Evolutionary conservation across 2,329 filamentous ascomycete species (phyloP).

Genomic region (Colletotrichum sp.): DNA sequence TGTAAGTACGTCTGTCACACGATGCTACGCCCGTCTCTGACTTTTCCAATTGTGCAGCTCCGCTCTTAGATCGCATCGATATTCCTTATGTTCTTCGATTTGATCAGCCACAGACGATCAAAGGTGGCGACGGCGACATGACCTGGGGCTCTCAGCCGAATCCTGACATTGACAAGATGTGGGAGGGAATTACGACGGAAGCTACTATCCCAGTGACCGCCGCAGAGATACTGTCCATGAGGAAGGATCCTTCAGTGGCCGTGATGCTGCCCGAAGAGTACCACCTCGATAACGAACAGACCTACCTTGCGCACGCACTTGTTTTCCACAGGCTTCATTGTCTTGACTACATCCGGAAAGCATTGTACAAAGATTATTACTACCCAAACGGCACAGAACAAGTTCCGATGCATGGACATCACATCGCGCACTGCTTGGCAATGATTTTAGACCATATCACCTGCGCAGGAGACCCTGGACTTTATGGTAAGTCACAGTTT

Average conservation of each 20-base stretch:
- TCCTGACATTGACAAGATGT: constrained; percentile 2
- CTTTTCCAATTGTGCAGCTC: neutral
- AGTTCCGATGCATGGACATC: neutral
- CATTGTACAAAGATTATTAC: constrained; percentile 1
- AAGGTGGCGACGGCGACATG: neutral
- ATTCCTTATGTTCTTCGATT: neutral
- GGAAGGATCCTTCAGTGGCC: neutral
- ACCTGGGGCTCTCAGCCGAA: neutral
- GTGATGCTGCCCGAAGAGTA: neutral
- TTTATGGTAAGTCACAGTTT: neutral
- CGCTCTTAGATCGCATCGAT: neutral
- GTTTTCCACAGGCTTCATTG: constrained; percentile 4
- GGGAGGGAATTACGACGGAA: neutral
- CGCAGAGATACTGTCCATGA: neutral
- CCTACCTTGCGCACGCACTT: neutral
- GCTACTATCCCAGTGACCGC: neutral
- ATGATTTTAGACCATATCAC: constrained; percentile 1
- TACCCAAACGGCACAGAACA: constrained; percentile 1
- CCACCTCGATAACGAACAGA: neutral
- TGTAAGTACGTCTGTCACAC: neutral
- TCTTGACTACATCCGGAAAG: constrained; percentile 5
- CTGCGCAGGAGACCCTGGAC: neutral
- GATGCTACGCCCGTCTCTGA: neutral
- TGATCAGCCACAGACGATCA: neutral
- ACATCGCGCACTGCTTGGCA: constrained; percentile 1